phyloP scores from a whole-genome alignment of 2,329 filamentous ascomycete genomes.

The Xylaria sp. region DNA sequence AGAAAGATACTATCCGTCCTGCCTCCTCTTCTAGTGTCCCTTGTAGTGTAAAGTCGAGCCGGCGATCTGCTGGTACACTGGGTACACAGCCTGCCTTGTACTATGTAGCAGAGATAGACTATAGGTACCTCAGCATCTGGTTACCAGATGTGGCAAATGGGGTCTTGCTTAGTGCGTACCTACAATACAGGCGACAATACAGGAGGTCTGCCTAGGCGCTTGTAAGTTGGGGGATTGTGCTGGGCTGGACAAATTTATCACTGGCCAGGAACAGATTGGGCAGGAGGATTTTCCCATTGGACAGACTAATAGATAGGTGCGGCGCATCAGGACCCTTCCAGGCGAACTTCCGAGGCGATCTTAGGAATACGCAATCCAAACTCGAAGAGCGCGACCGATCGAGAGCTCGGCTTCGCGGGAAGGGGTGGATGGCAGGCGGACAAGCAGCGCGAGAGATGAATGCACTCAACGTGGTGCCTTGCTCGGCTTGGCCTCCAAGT shows the following conservation, averaged over 20 bases:
- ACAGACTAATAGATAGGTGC: constrained; percentile 13
- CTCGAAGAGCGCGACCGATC: background rate
- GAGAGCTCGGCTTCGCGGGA: no score
- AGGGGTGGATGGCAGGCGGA: background rate
- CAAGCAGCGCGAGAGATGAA: background rate
- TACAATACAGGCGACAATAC: background rate
- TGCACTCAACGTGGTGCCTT: background rate
- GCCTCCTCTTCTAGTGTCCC: background rate
- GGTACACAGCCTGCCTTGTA: no score
- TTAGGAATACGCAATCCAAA: background rate
- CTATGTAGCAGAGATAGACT: no score
- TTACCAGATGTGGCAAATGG: background rate
- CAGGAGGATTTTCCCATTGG: constrained; percentile 28
- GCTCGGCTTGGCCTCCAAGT: background rate
- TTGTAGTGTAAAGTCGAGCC: no score
- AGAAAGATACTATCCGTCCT: background rate
- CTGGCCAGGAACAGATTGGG: constrained; percentile 26
- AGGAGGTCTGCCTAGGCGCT: background rate
- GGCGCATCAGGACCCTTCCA: constrained; percentile 19
- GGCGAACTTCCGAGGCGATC: constrained; percentile 10
- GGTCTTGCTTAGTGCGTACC: background rate
- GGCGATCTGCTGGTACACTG: no score
- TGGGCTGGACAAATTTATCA: constrained; percentile 19
- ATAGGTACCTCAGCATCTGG: no score
- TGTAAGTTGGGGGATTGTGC: background rate